phyloP scores from a whole-genome alignment of 441 rosid genomes.

The Populus tomentosa region DNA sequence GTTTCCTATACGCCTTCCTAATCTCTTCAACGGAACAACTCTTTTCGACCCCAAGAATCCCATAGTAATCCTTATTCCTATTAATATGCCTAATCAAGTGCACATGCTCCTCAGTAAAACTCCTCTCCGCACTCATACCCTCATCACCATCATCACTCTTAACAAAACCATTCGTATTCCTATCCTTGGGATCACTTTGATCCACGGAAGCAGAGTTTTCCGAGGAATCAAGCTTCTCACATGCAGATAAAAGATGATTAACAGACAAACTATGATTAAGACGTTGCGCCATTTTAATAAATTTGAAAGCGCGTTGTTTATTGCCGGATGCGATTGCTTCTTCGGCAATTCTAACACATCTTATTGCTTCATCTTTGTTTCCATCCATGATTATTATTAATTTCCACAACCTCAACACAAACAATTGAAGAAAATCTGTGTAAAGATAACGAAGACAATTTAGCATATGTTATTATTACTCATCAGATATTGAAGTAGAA shows the following conservation, averaged over 20 bases:
- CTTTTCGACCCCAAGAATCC: slow-evolving; percentile 61
- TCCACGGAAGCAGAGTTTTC: slow-evolving; percentile 16
- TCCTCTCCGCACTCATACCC: slow-evolving; percentile 30
- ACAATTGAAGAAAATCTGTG: background rate
- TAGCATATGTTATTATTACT: background rate
- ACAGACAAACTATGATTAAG: slow-evolving; percentile 42
- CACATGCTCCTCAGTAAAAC: slow-evolving; percentile 66
- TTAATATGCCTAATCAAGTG: slow-evolving; percentile 64
- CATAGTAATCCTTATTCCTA: slow-evolving; percentile 77
- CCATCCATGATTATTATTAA: slow-evolving; percentile 46
- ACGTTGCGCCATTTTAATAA: slow-evolving; percentile 62
- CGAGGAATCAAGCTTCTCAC: slow-evolving; percentile 46
- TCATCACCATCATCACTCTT: slow-evolving; percentile 23
- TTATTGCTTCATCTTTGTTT: slow-evolving; percentile 78
- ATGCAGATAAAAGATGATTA: slow-evolving; percentile 50
- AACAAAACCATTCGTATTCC: slow-evolving; percentile 9
- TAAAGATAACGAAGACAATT: background rate
- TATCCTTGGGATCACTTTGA: slow-evolving; percentile 14
- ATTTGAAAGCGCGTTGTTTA: slow-evolving; percentile 57
- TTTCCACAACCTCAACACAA: background rate
- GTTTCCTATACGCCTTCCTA: slow-evolving; percentile 71
- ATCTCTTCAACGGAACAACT: slow-evolving; percentile 69
- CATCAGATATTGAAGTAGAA: background rate
- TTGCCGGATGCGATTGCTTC: slow-evolving; percentile 62
- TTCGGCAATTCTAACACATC: slow-evolving; percentile 64